Percentiles rank a stretch among this genome's conserved stretches.
These are phyloP conservation scores for Chalciporus sphaerocephalus DNA, from an alignment of 768 basidiomycete genomes.

Conservation along the genomic window DNA sequence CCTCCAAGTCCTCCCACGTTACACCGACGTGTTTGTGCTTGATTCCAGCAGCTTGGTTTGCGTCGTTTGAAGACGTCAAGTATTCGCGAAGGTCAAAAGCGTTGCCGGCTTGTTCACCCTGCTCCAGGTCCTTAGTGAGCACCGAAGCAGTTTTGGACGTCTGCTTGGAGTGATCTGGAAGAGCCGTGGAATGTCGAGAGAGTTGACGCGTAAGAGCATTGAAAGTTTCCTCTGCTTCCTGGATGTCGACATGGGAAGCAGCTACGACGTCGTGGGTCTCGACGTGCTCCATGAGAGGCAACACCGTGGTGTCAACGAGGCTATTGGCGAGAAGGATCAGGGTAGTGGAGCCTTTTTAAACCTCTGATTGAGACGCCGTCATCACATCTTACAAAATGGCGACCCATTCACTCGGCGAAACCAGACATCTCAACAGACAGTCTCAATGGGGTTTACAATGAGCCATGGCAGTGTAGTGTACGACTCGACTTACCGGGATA, in stretches of 20 bases:
- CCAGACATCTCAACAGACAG: too few species aligned
- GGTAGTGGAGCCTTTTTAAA: too few species aligned
- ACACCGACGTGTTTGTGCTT: slow-evolving; percentile 74
- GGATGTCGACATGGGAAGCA: slow-evolving; percentile 42
- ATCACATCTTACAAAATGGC: too few species aligned
- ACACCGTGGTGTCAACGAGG: too few species aligned
- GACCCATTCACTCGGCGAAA: too few species aligned
- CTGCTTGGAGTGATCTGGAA: slow-evolving; percentile 10
- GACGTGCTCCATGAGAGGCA: slow-evolving; percentile 10
- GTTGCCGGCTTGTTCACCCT: slow-evolving; percentile 33
- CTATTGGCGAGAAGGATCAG: too few species aligned
- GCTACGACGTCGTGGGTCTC: slow-evolving; percentile 22
- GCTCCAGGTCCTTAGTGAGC: slow-evolving; percentile 35
- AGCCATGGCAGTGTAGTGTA: too few species aligned
- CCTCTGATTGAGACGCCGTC: too few species aligned
- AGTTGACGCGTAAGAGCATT: slow-evolving; percentile 45
- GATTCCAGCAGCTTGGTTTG: slow-evolving; percentile 60
- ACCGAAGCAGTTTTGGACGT: slow-evolving; percentile 24
- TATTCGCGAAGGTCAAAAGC: slow-evolving; percentile 66
- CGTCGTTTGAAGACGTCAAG: slow-evolving; percentile 61
- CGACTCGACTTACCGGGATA: too few species aligned
- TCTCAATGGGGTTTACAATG: too few species aligned
- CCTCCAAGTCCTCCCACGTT: slow-evolving; percentile 66
- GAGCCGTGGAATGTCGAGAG: slow-evolving; percentile 11
- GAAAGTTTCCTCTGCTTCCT: slow-evolving; percentile 49